Evolutionary conservation across 1,139 yeast species (phyloP).

Genomic region (Geotrichum restrictum): DNA sequence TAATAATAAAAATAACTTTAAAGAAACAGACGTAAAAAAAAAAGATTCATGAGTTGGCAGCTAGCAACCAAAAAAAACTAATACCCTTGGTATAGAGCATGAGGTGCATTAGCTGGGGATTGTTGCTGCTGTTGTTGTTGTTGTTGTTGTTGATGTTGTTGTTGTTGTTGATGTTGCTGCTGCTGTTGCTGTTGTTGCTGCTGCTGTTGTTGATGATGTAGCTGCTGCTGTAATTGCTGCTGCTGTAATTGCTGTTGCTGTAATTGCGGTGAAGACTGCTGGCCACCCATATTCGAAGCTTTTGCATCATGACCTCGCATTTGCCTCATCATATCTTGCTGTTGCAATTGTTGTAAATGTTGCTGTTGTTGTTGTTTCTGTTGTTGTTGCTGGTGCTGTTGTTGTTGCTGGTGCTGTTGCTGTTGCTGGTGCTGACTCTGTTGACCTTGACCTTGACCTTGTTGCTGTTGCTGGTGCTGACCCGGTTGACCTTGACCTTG

Average conservation of each 20-base stretch:
- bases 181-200: conserved; percentile 18
- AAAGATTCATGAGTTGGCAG: too few relatives aligned
- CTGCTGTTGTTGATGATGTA: conserved; percentile 9
- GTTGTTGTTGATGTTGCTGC: conserved; percentile 1
- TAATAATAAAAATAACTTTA: too few relatives aligned
- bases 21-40: too few relatives aligned
- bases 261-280: neutral
- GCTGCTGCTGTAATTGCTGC: neutral
- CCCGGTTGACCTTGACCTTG: conserved; percentile 27
- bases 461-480: conserved; percentile 13
- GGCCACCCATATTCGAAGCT: neutral
- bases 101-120: too few relatives aligned
- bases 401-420: conserved; percentile 18
- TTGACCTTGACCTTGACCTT: neutral
- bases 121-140: too few relatives aligned
- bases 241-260: neutral
- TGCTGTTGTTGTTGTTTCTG: conserved; percentile 23
- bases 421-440: conserved; percentile 22
- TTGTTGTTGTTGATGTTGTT: too few relatives aligned
- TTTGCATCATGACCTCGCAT: neutral
- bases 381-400: conserved; percentile 19
- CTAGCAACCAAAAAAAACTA: too few relatives aligned
- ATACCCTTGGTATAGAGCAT: too few relatives aligned
- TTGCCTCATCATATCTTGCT: conserved; percentile 16
- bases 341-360: conserved; percentile 17